These are phyloP conservation scores for Vanderwaltozyma polyspora DNA, from an alignment of 805 yeast genomes.

Conservation along the genomic window DNA sequence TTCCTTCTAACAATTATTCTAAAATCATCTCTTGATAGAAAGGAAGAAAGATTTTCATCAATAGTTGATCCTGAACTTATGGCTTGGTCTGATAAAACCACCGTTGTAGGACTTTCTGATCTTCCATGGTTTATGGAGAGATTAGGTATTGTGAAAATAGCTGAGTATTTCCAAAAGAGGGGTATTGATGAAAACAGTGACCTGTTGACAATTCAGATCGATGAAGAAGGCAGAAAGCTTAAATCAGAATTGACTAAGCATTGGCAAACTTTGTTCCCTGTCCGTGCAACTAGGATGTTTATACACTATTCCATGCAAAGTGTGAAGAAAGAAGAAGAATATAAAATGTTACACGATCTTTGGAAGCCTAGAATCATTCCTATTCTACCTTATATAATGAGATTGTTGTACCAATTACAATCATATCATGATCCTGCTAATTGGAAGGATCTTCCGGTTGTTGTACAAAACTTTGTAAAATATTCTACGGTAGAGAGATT, in stretches of 20 bases:
- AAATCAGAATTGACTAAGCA: conserved; percentile 74
- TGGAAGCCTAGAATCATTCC: conserved; percentile 95
- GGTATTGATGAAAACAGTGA: conserved; percentile 71
- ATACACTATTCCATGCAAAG: conserved; percentile 93
- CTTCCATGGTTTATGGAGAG: conserved; percentile 98
- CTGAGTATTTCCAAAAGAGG: conserved; percentile 75
- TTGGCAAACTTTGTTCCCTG: conserved; percentile 92
- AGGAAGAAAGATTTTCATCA: conserved; percentile 65
- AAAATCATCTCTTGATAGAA: conserved; percentile 61
- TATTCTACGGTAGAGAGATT: conserved; percentile 86
- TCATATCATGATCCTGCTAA: conserved; percentile 89
- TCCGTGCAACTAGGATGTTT: conserved; percentile 87
- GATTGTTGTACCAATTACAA: conserved; percentile 79
- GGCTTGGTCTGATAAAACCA: conserved; percentile 88
- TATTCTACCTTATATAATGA: conserved; percentile 81
- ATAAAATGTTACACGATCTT: conserved; percentile 48
- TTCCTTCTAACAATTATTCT: conserved; percentile 87
- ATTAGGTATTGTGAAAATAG: conserved; percentile 86
- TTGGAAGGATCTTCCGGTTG: conserved; percentile 79
- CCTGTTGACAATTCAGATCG: conserved; percentile 71
- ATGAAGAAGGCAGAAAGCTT: conserved; percentile 70
- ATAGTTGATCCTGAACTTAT: conserved; percentile 88
- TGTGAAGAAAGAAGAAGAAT: conserved; percentile 68
- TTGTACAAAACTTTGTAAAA: conserved; percentile 85
- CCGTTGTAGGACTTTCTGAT: conserved; percentile 80